Percentiles rank a stretch among this genome's conserved stretches.
phyloP scores from a whole-genome alignment of 2,329 filamentous ascomycete species.

The Endothia cerciana region DNA sequence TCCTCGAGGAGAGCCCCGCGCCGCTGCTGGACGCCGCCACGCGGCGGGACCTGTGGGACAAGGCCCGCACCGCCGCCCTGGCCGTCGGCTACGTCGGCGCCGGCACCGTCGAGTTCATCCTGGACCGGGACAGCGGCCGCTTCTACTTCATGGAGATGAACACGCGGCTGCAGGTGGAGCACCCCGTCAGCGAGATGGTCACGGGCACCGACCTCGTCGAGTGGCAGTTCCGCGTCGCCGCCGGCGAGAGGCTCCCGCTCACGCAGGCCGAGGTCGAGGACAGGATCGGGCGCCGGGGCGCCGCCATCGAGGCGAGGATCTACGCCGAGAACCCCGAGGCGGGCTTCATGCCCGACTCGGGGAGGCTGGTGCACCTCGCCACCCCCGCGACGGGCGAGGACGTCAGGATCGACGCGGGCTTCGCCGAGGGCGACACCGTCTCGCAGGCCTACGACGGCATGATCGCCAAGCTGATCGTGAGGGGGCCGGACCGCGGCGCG shows the following conservation, averaged over 20 bases:
- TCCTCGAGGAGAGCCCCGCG: constrained; percentile 86
- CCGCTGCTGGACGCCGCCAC: constrained; percentile 65
- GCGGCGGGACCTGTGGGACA: constrained; percentile 65
- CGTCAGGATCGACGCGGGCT: constrained; percentile 90
- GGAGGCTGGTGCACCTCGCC: constrained; percentile 79
- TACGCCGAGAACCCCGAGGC: constrained; percentile 94
- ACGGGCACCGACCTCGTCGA: constrained; percentile 79
- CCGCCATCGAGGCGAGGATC: constrained; percentile 93
- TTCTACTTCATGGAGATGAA: constrained; percentile 88
- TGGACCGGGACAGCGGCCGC: constrained; percentile 78
- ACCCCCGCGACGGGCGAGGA: constrained; percentile 72
- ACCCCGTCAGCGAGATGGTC: constrained; percentile 81
- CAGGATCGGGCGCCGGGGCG: constrained; percentile 76
- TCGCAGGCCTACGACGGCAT: constrained; percentile 97
- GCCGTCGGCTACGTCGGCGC: constrained; percentile 88
- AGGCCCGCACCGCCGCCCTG: constrained; percentile 67
- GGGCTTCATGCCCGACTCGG: constrained; percentile 94
- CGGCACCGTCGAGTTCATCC: constrained; percentile 88
- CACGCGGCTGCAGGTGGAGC: constrained; percentile 92
- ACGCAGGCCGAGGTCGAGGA: constrained; percentile 69
- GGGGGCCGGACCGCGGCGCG: constrained; percentile 75
- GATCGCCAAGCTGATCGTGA: constrained; percentile 97
- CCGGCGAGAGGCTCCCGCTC: constrained; percentile 60
- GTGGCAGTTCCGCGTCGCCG: constrained; percentile 86
- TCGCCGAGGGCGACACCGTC: constrained; percentile 87